These are phyloP conservation scores for Sporopachydermia cereana DNA, from an alignment of 1,139 yeast species.

Conservation along the genomic window DNA sequence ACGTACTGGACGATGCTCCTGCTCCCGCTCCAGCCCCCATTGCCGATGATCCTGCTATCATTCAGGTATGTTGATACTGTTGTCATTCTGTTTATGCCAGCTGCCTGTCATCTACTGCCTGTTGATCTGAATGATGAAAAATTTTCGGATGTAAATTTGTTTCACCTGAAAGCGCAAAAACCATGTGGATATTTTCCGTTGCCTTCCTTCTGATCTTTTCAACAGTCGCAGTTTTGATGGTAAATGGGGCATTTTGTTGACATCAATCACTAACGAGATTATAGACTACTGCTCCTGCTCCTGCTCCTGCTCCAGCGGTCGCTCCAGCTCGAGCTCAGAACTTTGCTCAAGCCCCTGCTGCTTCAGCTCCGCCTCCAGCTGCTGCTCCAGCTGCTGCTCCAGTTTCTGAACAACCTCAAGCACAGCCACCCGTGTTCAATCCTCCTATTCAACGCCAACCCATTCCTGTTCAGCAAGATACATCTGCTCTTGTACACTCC, in stretches of 20 bases:
- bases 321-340: too few species aligned
- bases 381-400: slow-evolving; percentile 11
- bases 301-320: slow-evolving; percentile 22
- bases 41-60: slow-evolving; percentile 23
- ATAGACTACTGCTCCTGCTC: slow-evolving; percentile 19
- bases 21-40: slow-evolving; percentile 15
- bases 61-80: slow-evolving; percentile 19
- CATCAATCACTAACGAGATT: neutral
- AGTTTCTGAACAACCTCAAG: slow-evolving; percentile 6
- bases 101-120: too few species aligned
- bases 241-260: neutral
- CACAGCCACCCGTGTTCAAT: slow-evolving; percentile 7
- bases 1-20: slow-evolving; percentile 54
- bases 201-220: slow-evolving; percentile 31
- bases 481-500: neutral
- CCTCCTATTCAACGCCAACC: slow-evolving; percentile 6
- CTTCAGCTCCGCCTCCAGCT: slow-evolving; percentile 21
- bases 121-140: slow-evolving; percentile 19
- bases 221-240: neutral
- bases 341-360: too few species aligned
- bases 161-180: slow-evolving; percentile 20
- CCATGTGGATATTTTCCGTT: slow-evolving; percentile 28
- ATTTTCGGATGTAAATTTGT: slow-evolving; percentile 22
- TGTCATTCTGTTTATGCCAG: neutral
- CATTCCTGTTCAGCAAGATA: slow-evolving; percentile 2